Conservation (phyloP, 495 filamentous ascomycete species). For the Penicillium egyptiacum region DNA sequence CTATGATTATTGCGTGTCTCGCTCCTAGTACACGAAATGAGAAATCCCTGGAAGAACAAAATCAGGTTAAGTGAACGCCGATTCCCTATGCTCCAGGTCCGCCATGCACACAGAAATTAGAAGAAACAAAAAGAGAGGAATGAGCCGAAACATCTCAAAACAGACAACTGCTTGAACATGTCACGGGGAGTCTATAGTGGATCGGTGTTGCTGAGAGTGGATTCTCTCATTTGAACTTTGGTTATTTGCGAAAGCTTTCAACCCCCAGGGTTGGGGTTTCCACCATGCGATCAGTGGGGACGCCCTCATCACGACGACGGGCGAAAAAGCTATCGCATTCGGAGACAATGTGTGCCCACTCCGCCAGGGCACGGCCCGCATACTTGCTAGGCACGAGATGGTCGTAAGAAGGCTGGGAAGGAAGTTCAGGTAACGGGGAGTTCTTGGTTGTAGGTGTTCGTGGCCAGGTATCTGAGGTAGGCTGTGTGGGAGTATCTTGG, state of each 20-base stretch:
- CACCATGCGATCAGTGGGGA: constrained; percentile 69
- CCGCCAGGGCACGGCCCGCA: constrained; percentile 81
- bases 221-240: neutral
- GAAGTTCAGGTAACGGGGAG: constrained; percentile 26
- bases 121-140: constrained; percentile 15
- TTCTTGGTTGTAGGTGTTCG: constrained; percentile 23
- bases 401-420: constrained; percentile 24
- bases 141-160: constrained; percentile 11
- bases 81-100: constrained; percentile 30
- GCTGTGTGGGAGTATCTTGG: constrained; percentile 11
- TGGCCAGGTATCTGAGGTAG: constrained; percentile 9
- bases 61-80: constrained; percentile 24
- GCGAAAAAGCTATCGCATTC: constrained; percentile 95
- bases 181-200: constrained; percentile 22
- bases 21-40: constrained; percentile 18
- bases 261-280: constrained; percentile 87
- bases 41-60: constrained; percentile 9
- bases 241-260: constrained; percentile 70
- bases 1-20: constrained; percentile 24
- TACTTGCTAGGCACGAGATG: constrained; percentile 61
- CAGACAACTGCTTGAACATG: constrained; percentile 6
- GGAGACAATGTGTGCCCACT: constrained; percentile 80
- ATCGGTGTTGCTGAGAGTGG: neutral
- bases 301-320: constrained; percentile 80
- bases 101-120: constrained; percentile 26